Conservation (phyloP, 2,329 filamentous ascomycete genomes). For the Colletotrichum truncatum region DNA sequence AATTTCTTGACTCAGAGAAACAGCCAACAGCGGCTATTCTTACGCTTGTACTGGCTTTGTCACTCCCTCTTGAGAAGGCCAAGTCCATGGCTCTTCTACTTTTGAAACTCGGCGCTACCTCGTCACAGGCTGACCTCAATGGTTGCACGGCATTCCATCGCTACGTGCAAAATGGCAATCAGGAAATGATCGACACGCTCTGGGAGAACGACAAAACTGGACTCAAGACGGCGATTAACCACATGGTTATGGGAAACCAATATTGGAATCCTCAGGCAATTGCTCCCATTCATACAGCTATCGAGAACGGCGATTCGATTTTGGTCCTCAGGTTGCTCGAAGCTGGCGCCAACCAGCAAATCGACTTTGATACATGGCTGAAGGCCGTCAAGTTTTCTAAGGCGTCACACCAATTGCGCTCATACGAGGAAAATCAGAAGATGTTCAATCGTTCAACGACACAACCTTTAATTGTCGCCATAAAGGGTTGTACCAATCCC, state of each 20-base stretch:
- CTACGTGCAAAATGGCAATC: constrained; percentile 62
- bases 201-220: constrained; percentile 67
- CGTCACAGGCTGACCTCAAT: constrained; percentile 74
- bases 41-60: constrained; percentile 73
- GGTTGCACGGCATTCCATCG: constrained; percentile 74
- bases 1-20: constrained; percentile 62
- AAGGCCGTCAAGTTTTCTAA: constrained; percentile 61
- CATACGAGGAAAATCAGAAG: constrained; percentile 57
- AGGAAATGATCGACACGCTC: constrained; percentile 57
- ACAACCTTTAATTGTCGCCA: constrained; percentile 75
- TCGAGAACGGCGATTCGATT: constrained; percentile 59
- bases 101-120: constrained; percentile 76
- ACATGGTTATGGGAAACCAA: constrained; percentile 57
- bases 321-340: constrained; percentile 70
- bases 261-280: constrained; percentile 45
- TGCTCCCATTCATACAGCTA: constrained; percentile 67
- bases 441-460: constrained; percentile 56
- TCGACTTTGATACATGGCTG: constrained; percentile 73
- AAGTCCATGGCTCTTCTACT: constrained; percentile 72
- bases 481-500: constrained; percentile 52
- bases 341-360: constrained; percentile 65
- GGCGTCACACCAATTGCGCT: constrained; percentile 45
- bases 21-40: constrained; percentile 69
- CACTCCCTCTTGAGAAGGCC: constrained; percentile 70
- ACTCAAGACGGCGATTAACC: constrained; percentile 72